A percentile compares a stretch with the other conserved stretches of the same genome.
These are phyloP conservation scores for Alternaria alternata DNA, from an alignment of 2,329 filamentous ascomycete species.

Conservation along the genomic window DNA sequence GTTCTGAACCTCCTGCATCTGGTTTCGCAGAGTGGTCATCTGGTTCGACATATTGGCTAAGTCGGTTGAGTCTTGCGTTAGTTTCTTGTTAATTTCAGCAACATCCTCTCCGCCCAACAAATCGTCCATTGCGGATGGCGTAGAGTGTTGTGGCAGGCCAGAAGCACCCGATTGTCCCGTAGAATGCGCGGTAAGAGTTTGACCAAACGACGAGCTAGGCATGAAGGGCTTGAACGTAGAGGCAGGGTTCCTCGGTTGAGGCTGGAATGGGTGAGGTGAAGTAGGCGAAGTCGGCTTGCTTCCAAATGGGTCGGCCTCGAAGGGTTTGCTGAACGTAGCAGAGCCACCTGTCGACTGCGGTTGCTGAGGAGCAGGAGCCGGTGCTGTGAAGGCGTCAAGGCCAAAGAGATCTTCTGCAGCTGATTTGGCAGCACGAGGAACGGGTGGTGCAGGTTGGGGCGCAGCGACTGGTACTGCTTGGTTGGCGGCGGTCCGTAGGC, in stretches of 20 bases:
- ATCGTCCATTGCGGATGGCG: conserved; percentile 73
- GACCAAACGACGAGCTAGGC: conserved; percentile 91
- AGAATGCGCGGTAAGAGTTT: conserved; percentile 76
- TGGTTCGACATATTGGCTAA: conserved; percentile 96
- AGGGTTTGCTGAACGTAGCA: conserved; percentile 50
- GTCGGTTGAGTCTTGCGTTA: conserved; percentile 89
- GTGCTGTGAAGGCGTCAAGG: conserved; percentile 73
- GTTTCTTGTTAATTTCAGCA: conserved; percentile 83
- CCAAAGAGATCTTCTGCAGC: conserved; percentile 95
- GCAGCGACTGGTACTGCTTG: conserved; percentile 61
- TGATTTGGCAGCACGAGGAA: conserved; percentile 65
- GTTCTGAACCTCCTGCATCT: conserved; percentile 91
- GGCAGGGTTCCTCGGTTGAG: conserved; percentile 52
- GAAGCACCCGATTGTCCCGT: conserved; percentile 69
- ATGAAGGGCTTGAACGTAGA: conserved; percentile 86
- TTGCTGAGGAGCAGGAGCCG: conserved; percentile 61
- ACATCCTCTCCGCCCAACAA: conserved; percentile 85
- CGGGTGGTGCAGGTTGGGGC: conserved; percentile 52
- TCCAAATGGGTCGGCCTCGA: conserved; percentile 70
- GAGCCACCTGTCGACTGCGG: conserved; percentile 79
- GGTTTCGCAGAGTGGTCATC: conserved; percentile 85
- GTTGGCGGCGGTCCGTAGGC: conserved; percentile 67
- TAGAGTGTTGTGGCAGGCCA: conserved; percentile 52
- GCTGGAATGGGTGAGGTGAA: conserved; percentile 61
- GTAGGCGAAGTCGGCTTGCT: conserved; percentile 61